These are phyloP conservation scores for Rosellinia necatrix DNA, from an alignment of 2,329 filamentous ascomycete genomes.

Conservation along the genomic window DNA sequence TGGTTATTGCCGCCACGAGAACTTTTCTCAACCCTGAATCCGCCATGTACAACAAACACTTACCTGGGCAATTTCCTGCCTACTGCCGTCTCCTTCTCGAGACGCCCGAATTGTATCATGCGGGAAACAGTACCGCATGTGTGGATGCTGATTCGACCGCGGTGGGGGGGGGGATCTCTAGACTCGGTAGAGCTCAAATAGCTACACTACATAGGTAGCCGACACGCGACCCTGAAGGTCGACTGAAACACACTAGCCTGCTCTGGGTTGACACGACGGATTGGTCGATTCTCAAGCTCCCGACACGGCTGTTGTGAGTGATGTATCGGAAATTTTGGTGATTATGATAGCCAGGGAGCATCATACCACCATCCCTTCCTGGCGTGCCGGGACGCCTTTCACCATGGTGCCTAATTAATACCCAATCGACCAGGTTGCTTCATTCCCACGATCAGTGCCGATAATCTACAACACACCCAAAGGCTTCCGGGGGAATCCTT, in stretches of 20 bases:
- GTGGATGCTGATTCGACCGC: too few species aligned
- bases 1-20: too few species aligned
- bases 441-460: slow-evolving; percentile 5
- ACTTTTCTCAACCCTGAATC: neutral
- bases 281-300: too few species aligned
- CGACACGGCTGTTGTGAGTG: slow-evolving; percentile 2
- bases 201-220: slow-evolving; percentile 23
- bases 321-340: slow-evolving; percentile 1
- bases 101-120: too few species aligned
- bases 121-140: too few species aligned
- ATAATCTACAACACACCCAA: slow-evolving; percentile 4
- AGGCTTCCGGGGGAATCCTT: neutral
- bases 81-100: too few species aligned
- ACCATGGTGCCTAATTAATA: slow-evolving; percentile 12
- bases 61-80: neutral
- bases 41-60: neutral
- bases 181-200: slow-evolving; percentile 11
- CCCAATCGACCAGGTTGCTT: slow-evolving; percentile 13
- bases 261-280: slow-evolving; percentile 18
- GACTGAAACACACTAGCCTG: slow-evolving; percentile 30
- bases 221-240: slow-evolving; percentile 25
- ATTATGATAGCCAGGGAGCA: slow-evolving; percentile 6
- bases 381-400: neutral
- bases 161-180: too few species aligned
- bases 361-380: slow-evolving; percentile 8